A percentile compares a stretch with the other conserved stretches of the same genome.
Evolutionary conservation across 2,329 filamentous ascomycete species (phyloP).

Genomic region (Fusarium pininemorale): DNA sequence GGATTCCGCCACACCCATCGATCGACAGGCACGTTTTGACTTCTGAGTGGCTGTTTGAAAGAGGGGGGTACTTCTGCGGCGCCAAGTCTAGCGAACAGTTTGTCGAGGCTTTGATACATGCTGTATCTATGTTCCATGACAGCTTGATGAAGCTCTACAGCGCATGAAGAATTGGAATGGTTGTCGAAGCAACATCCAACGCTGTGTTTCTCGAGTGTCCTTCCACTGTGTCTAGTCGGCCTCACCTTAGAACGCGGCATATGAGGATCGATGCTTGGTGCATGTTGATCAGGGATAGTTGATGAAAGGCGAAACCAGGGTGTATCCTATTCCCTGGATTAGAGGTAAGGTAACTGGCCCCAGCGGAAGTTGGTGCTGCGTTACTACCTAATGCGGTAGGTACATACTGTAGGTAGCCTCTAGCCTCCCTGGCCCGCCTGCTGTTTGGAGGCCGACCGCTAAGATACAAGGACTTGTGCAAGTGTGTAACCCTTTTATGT

Average conservation of each 20-base stretch:
- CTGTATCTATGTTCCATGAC: not conserved
- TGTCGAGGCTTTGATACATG: constrained; percentile 21
- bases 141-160: not conserved
- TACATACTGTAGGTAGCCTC: not conserved
- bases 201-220: not conserved
- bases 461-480: constrained; percentile 29
- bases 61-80: constrained; percentile 12
- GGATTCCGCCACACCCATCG: constrained; percentile 33
- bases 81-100: constrained; percentile 33
- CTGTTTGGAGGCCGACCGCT: constrained; percentile 8
- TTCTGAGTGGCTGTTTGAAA: constrained; percentile 26
- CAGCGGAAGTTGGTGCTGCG: constrained; percentile 11
- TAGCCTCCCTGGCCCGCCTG: constrained; percentile 11
- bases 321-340: constrained; percentile 4
- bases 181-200: not conserved
- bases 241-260: constrained; percentile 14
- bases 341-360: not conserved
- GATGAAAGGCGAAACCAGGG: constrained; percentile 20
- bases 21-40: constrained; percentile 28
- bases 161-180: not conserved
- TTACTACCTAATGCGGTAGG: constrained; percentile 1
- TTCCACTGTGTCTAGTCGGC: constrained; percentile 7
- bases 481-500: not conserved
- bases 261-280: constrained; percentile 38
- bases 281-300: constrained; percentile 39